Base-by-base conservation (phyloP, 768 basidiomycete species). In the Podaxis sp. region DNA sequence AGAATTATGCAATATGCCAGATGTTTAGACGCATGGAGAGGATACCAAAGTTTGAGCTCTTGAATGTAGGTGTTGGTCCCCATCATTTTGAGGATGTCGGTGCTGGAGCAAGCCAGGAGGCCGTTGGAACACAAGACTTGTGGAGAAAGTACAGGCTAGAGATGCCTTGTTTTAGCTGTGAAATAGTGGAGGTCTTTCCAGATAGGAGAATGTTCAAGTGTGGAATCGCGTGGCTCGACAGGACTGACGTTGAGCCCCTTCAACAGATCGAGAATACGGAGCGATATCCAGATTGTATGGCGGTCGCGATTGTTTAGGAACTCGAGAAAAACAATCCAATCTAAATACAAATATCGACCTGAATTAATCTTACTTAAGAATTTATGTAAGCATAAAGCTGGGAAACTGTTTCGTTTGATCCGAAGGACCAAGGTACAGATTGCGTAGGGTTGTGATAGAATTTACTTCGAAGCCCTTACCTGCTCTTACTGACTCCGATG, bases 151-250 rank as follows among this genome's bases (percentile, higher is more conserved):
- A 87, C 67, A 75, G 67, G 37, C 78, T 87, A 1, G 73, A 73
- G 49, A 75, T 77, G 0, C 76, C 80, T 17, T 84, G 80, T 5
- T 81, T 87, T 68, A 73, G 78, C 44, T 82, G 84, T 64, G 83
- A 85, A 56, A 87, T 87, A 48, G 67, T 81, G 57, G 87, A 87
- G 62, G 80, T 83, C 4, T 87, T 87, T 67, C 80, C 82, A 2
- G 81, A 84, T 50, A 72, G 87, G 33, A 78, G 82, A 11, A 87
- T 87, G 85, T 87, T 87, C 65, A 67, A 69, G 12, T 67, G 66
- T 5, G 83, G 84, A 15, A 76, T 78, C 41, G 69, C 74, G 6
- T 86, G 85, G 85, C 73, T 86, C 10, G 71, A 55, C 44, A 17
- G 10, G 15, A 4, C n/a, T 17, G 44, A 46, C 7, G 44, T 46